Evolutionary conservation across 2,329 filamentous ascomycete species (phyloP).

Genomic region (Verticillium tricorpus): DNA sequence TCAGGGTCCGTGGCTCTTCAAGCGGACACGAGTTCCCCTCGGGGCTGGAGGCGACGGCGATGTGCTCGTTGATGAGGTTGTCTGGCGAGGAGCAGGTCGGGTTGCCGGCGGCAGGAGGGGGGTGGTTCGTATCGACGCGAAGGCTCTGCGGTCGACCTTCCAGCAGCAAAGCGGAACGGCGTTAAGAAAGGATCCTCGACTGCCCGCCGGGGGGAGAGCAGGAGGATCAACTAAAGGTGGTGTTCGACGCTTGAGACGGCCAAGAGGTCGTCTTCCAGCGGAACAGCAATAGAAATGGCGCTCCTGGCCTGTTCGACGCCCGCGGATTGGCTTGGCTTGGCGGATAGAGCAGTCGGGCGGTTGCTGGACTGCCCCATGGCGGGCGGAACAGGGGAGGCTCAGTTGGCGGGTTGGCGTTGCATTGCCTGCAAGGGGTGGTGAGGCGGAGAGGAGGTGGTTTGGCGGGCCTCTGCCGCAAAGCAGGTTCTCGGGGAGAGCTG

Average conservation of each 20-base stretch:
- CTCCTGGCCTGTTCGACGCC: constrained; percentile 10
- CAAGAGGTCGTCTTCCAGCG: constrained; percentile 1
- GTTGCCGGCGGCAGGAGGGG: neutral
- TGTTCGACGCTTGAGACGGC: neutral
- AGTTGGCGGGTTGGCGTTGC: constrained; percentile 3
- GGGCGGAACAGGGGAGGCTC: constrained; percentile 10
- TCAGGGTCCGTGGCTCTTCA: constrained; percentile 15
- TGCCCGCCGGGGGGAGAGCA: neutral
- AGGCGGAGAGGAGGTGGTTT: constrained; percentile 6
- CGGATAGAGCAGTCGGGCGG: neutral
- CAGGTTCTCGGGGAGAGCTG: constrained; percentile 11
- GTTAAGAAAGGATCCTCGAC: constrained; percentile 1
- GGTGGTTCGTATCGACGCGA: constrained; percentile 12
- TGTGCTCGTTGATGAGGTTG: neutral
- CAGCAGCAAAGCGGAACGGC: constrained; percentile 1
- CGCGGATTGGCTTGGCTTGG: neutral
- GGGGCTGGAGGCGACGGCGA: neutral
- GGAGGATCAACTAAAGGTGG: neutral
- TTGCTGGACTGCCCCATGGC: constrained; percentile 1
- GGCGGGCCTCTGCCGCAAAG: constrained; percentile 11
- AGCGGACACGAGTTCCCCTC: constrained; percentile 11
- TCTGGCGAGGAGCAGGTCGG: neutral
- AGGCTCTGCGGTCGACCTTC: constrained; percentile 6
- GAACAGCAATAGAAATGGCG: constrained; percentile 4
- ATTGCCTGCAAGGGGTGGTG: constrained; percentile 4